A percentile compares a stretch with the other conserved stretches of the same genome.
Evolutionary conservation across 495 filamentous ascomycete species (phyloP).

Genomic region (Penicillium maclennaniae): DNA sequence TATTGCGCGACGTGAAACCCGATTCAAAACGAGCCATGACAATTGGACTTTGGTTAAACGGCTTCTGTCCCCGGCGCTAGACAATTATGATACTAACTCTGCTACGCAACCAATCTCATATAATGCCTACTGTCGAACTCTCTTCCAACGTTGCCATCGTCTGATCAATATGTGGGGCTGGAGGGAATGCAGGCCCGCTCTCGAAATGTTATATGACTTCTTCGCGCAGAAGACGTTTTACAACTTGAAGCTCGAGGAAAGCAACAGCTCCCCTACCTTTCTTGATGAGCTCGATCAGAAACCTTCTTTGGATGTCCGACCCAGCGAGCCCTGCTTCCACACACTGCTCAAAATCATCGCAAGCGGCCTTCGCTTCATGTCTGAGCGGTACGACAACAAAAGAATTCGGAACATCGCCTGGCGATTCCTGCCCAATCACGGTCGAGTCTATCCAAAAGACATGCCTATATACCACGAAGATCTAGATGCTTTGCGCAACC

Average conservation of each 20-base stretch:
- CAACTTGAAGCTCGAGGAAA: constrained; percentile 74
- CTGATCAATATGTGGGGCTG: constrained; percentile 84
- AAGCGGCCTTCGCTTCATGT: constrained; percentile 60
- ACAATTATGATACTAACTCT: constrained; percentile 56
- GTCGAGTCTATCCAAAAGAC: constrained; percentile 81
- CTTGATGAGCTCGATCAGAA: constrained; percentile 64
- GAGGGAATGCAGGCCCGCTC: constrained; percentile 71
- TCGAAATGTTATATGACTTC: constrained; percentile 84
- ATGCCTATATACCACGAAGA: constrained; percentile 67
- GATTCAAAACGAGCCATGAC: constrained; percentile 52
- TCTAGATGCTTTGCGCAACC: constrained; percentile 83
- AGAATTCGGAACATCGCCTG: constrained; percentile 73
- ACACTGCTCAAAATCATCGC: constrained; percentile 86
- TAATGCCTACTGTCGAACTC: constrained; percentile 74
- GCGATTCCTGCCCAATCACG: constrained; percentile 83
- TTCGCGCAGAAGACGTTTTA: constrained; percentile 72
- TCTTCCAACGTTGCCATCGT: constrained; percentile 72
- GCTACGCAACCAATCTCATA: constrained; percentile 56
- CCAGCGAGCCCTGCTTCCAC: constrained; percentile 83
- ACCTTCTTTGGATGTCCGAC: constrained; percentile 56
- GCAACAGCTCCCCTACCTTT: constrained; percentile 70
- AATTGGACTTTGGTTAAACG: constrained; percentile 71
- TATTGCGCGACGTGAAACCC: constrained; percentile 51
- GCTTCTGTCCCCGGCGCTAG: constrained; percentile 61
- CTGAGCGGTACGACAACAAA: constrained; percentile 56